phyloP scores from a whole-genome alignment of 352 stramenopile genomes.

The Plasmopara halstedii region DNA sequence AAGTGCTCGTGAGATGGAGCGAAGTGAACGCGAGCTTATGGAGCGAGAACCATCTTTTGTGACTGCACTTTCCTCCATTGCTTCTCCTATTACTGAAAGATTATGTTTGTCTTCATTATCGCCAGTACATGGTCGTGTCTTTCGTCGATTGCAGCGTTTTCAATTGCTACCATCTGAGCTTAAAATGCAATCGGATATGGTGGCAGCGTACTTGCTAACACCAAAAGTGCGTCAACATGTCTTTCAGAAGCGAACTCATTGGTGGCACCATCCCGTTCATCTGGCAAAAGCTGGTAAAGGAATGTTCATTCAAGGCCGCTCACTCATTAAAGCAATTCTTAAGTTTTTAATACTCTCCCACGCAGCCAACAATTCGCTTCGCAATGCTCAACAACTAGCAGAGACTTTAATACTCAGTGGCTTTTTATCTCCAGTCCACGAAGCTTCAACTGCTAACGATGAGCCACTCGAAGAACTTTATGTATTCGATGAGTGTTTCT shows the following conservation, averaged over 20 bases:
- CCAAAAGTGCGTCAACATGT: constrained; percentile 19
- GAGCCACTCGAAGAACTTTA: constrained; percentile 20
- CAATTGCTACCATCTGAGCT: constrained; percentile 22
- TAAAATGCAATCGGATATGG: constrained; percentile 29
- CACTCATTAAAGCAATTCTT: constrained; percentile 26
- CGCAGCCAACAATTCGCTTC: constrained; percentile 20
- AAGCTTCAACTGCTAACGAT: constrained; percentile 10
- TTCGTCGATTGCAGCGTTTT: constrained; percentile 28
- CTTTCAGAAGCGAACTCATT: constrained; percentile 21
- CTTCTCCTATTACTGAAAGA: neutral
- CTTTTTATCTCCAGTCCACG: constrained; percentile 24
- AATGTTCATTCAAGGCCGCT: constrained; percentile 28
- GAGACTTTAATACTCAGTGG: constrained; percentile 28
- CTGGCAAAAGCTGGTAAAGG: constrained; percentile 14
- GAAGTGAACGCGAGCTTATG: constrained; percentile 16
- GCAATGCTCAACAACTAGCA: constrained; percentile 24
- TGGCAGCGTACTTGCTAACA: constrained; percentile 23
- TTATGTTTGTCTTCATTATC: neutral
- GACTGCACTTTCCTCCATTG: constrained; percentile 6
- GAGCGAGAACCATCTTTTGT: constrained; percentile 19
- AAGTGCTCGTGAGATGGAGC: constrained; percentile 22
- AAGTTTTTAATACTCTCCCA: constrained; percentile 23
- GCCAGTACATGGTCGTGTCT: constrained; percentile 27
- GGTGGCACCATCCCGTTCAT: constrained; percentile 26
- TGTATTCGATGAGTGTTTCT: constrained; percentile 26